Evolutionary conservation across 176 grass and related monocot genomes (phyloP), one percentile per base, ranked within the genome.

Genomic region (Melocanna baccifera): DNA sequence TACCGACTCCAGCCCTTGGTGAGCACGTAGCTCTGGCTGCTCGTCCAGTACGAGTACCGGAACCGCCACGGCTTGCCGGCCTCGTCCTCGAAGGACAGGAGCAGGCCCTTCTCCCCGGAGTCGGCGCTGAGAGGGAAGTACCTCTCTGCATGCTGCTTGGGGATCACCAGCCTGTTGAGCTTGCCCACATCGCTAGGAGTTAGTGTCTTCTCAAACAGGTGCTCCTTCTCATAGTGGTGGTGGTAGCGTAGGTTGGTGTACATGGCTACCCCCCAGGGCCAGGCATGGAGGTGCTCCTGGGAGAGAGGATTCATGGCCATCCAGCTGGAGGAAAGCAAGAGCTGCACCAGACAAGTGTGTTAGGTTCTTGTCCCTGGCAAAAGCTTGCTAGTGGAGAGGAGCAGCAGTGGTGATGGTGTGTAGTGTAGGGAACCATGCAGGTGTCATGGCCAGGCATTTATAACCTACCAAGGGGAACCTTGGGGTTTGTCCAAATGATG

Each of bases 1-100:
- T 93, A 97, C 37, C 95, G 88, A 79, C 95, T 97, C 95, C 95
- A 97, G 67, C 95, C 95, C 82, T 94, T 97, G 81, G 95, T 97
- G 47, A 97, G 82, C 73, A 97, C 95, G 80, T 97, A 97, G 86
- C 95, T 97, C 86, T 97, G 95, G 91, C 95, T 97, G 83, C 95
- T 97, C 8, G 90, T 94, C 95, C 95, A 97, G 89, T 97, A 97
- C 16, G 92, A 94, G 88, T 97, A 97, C 72, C 95, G 84, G 88
- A 97, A 97, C 67, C 89, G 81, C 95, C 95, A 97, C 0, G 78
- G 75, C 87, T 91, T 94, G 15, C 92, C 90, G 0, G 95, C 83
- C 69, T 97, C 95, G 81, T 97, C 95, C 65, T 97, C 92, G 32
- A 94, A 94, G 41, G 80, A 91, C 63, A 97, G 80, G 78, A 94